A percentile compares a stretch with the other conserved stretches of the same genome.
These are phyloP conservation scores for Thelonectria discophora DNA, from an alignment of 2,329 filamentous ascomycete genomes.

Conservation along the genomic window DNA sequence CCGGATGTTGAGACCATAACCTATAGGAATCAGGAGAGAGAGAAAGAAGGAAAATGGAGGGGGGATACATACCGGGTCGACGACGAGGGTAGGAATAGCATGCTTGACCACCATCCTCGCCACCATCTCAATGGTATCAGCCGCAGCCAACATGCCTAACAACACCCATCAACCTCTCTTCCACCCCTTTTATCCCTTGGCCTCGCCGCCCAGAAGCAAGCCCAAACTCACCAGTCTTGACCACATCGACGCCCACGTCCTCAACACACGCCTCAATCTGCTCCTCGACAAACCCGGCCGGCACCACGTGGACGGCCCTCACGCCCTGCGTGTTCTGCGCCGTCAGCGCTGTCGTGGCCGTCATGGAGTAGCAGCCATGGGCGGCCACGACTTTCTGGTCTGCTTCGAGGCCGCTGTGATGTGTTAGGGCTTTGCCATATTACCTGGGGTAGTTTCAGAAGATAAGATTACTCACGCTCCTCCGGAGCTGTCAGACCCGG, in stretches of 20 bases:
- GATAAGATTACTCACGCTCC: conserved; percentile 70
- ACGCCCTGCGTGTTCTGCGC: conserved; percentile 93
- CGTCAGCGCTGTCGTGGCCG: conserved; percentile 93
- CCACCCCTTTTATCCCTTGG: not conserved
- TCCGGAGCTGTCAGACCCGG: conserved; percentile 89
- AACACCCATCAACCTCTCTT: not conserved
- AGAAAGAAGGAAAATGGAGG: no score
- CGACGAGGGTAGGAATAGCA: conserved; percentile 45
- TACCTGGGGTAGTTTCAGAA: not conserved
- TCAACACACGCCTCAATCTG: conserved; percentile 86
- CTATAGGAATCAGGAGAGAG: conserved; percentile 52
- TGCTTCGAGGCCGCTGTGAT: conserved; percentile 83
- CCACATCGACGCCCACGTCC: conserved; percentile 87
- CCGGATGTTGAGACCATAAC: conserved; percentile 94
- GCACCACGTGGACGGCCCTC: conserved; percentile 80
- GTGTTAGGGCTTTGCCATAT: not conserved
- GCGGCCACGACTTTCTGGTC: conserved; percentile 94
- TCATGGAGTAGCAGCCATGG: conserved; percentile 95
- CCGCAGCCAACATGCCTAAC: conserved; percentile 51
- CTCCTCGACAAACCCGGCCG: conserved; percentile 79
- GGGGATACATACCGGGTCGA: conserved; percentile 49
- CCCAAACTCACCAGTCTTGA: conserved; percentile 79
- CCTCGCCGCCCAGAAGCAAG: not conserved
- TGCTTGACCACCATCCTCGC: conserved; percentile 45
- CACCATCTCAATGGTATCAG: conserved; percentile 50